Evolutionary conservation across 768 basidiomycete species (phyloP), one percentile per base, ranked within the genome.

Genomic region (Termitomyces sp.): DNA sequence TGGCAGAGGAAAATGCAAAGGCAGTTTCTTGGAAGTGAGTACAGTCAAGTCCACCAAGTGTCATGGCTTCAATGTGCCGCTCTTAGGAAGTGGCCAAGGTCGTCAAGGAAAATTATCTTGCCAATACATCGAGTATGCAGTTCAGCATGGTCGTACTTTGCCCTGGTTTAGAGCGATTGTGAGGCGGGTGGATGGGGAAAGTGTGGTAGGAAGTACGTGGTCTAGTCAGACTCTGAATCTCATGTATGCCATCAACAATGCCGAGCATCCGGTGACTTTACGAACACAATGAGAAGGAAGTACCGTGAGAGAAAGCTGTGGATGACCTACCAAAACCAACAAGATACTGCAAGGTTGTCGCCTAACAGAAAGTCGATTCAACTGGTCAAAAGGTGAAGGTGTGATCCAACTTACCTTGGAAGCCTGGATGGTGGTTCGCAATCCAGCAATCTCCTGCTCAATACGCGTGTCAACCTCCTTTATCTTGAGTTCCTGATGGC

Each of bases 381-480:
- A 48, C 14, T 32, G 46, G n/a, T n/a, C 33, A 45, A 12, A 56
- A 36, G 32, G 49, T 34, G 54, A 49, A 16, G 27, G 33, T 50
- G 36, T 20, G 10, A 53, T 27, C 9, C 5, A 37, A 59, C 78
- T 34, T 56, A 86, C 90, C 83, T 94, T 94, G 54, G 90, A 90
- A 0, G 89, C 85, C 68, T 94, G 91, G 34, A 93, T 93, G 7
- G 86, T 78, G 2, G 92, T 95, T 55, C 91, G 78, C 53, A 97
- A 71, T 2, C 84, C 86, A 9, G 94, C 93, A 68, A 96, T 96
- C 73, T 98, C 95, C 68, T 92, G 91, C 72, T 99, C 96, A 64
- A 98, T 98, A 69, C 92, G 77, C 4, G 96, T 98, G 67, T 98
- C 96, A 18, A 98, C 95, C 71, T 99, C 96, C 71, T 93, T 94